Evolutionary conservation across 208 protist species (phyloP), one percentile per base, ranked within the genome.

Genomic region (Leishmania arabica): DNA sequence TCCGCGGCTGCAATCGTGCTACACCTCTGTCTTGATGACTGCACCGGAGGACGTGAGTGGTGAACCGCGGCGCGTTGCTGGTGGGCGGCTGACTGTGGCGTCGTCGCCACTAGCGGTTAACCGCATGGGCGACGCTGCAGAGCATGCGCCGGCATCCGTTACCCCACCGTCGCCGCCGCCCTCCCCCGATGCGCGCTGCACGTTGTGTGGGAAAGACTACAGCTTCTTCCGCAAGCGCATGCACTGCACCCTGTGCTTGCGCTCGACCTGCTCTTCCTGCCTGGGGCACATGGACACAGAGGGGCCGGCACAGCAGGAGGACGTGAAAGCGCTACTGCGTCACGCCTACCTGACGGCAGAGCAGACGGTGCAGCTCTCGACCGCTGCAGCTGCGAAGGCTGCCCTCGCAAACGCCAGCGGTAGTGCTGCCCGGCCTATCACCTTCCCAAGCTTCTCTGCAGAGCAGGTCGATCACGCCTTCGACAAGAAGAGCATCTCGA

Each of bases 151-250:
- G 68, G 62, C 19, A 40, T 19, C 54, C 37, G 0, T 0, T 70
- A 78, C 45, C 56, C 5, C 68, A 21, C 15, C 21, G n/a, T 17
- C 19, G 31, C 11, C 15, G n/a, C 54, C n/a, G 17, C 68, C 78
- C 40, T 65, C 54, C 24, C 80, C 82, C 13, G 77, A 79, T 40
- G 56, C 56, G 69, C 79, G 58, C 27, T 97, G 91, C 76, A 88
- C 82, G 34, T 78, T 95, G 68, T 97, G 94, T 77, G 78, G 83
- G 8, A 93, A 91, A 65, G 84, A 87, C 42, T 97, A 92, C 85
- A 90, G 84, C 49, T 91, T 97, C 75, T 97, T 95, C 81, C 88
- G 94, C 11, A 89, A 91, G 68, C 86, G 87, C 27, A 60, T 72
- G n/a, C 78, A 76, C 45, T 97, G 94, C 75, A 87, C 86, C 8